Percentiles rank a stretch among this genome's conserved stretches.
These are phyloP conservation scores for Syncephalis plumigaleata DNA, from an alignment of 371 early-diverging fungal species.

Conservation along the genomic window DNA sequence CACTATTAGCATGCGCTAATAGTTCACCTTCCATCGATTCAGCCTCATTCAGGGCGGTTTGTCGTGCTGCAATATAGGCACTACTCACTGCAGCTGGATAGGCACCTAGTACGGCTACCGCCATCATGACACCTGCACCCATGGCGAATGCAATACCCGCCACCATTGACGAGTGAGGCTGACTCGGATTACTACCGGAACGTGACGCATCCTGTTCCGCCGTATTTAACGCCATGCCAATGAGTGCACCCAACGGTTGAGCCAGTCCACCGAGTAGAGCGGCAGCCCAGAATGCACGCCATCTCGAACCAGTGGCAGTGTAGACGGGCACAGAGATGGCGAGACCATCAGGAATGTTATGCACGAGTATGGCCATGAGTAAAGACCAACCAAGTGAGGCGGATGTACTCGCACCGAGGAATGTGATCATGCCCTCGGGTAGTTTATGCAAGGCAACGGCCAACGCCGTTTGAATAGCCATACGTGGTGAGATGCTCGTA, in stretches of 20 bases:
- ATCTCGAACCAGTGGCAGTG: conserved; percentile 35
- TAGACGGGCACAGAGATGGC: conserved; percentile 58
- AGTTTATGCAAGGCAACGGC: conserved; percentile 67
- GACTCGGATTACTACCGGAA: too few species aligned
- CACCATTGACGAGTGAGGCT: too few species aligned
- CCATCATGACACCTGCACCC: too few species aligned
- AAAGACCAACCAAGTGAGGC: conserved; percentile 46
- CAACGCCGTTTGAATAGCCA: conserved; percentile 61
- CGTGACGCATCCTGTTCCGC: too few species aligned
- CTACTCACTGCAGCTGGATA: too few species aligned
- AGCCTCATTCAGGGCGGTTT: too few species aligned
- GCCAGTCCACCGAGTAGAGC: conserved; percentile 45
- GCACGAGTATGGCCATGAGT: conserved; percentile 50
- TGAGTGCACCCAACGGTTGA: conserved; percentile 38
- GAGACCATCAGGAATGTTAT: conserved; percentile 69
- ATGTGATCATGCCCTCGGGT: conserved; percentile 66
- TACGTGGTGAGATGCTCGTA: conserved; percentile 3
- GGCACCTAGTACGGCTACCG: too few species aligned
- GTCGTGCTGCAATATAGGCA: too few species aligned
- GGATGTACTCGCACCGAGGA: conserved; percentile 42
- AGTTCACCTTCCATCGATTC: too few species aligned
- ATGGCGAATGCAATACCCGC: too few species aligned
- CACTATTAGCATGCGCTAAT: too few species aligned
- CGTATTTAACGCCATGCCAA: too few species aligned
- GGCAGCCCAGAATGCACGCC: conserved; percentile 38